Base-by-base conservation (phyloP, 768 basidiomycete species). In the Naganishia vaughanmartiniae region DNA sequence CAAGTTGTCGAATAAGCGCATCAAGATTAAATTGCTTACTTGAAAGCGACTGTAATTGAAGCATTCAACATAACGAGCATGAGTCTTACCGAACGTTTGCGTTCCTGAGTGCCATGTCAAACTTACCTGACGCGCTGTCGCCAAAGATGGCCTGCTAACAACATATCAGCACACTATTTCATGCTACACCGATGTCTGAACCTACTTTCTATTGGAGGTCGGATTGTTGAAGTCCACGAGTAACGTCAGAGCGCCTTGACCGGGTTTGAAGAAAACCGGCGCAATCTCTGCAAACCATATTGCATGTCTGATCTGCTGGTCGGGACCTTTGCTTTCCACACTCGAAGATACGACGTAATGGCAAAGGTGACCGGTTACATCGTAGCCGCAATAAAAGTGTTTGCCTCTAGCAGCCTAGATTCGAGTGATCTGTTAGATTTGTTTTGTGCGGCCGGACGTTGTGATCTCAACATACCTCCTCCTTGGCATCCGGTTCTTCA, bases 261-360 rank as follows among this genome's bases (percentile, higher is more conserved):
- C 66, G 19, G 66, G 66, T 34, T 30, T 67, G 39, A 67, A 67
- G 12, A 67, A 21, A 4, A 34, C 66, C 12, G 30, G 26, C 4
- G 42, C 60, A 19, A 70, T 65, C 56, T 70, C 69, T 24, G 60
- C 48, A 55, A 70, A 65, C 69, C 69, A 70, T 24, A 70, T 36
- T 14, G 69, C 69, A 30, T 70, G 69, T n/a, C 30, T 63, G 39
- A 70, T 70, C 28, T 65, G 69, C 60, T 63, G 45, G n/a, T 70
- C 60, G 31, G 51, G 48, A 39, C 69, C 60, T 24, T 53, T 39
- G 15, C 54, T 57, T 24, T 46, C 69, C 17, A 48, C 30, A 15
- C 54, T 34, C n/a, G 55, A 51, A 0, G 69, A 60, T 0, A 36
- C 45, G 11, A 70, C 56, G 60, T 70, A 70, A 33, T 70, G 69